Evolutionary conservation across 2,329 filamentous ascomycete genomes (phyloP), one percentile per base, ranked within the genome.

Genomic region (Apiospora koreana): DNA sequence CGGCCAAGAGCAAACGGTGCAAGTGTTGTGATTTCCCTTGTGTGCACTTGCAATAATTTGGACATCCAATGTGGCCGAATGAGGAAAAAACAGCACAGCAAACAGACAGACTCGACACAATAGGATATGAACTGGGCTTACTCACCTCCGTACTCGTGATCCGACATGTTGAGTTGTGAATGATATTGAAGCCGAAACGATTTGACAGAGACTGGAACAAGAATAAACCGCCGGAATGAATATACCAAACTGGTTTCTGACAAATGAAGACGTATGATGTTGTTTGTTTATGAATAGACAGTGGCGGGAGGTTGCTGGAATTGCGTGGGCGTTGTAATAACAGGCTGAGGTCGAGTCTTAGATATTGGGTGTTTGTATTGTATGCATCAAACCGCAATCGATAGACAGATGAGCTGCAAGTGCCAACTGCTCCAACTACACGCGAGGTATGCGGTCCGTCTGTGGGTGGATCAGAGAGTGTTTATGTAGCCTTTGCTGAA

Each of bases 141-240:
- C 88, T 81, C 78, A 90, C 89, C 86, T 81, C 85, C 86, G 82
- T 91, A 89, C 79, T 91, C 89, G 80, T 90, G 87, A 76, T 91
- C 89, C 70, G 89, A 91, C 89, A 91, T 91, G 72, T 64, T 82
- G 77, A 68, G 68, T 31, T 62, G 54, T 38, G 54, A 38, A 62
- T 62, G 54, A 38, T 62, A 62, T 6, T 62, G 21, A 31, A 31
- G 21, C 54, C n/a, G 10, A 21, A 38, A 38, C n/a, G 68, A 23
- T 54, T 38, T 67, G 16, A 28, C 8, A 43, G 25, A 42, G 38
- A 65, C 25, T 28, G 4, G n/a, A 42, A 68, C 23, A 10, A 25
- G 9, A 23, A 42, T 23, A 14, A 31, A 23, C 28, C 21, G 64
- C 64, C 21, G 4, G 3, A 62, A n/a, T 66, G 64, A 66, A 66